Conservation (phyloP, 768 basidiomycete species). For the Rhodosporidiobolus odoratus region DNA sequence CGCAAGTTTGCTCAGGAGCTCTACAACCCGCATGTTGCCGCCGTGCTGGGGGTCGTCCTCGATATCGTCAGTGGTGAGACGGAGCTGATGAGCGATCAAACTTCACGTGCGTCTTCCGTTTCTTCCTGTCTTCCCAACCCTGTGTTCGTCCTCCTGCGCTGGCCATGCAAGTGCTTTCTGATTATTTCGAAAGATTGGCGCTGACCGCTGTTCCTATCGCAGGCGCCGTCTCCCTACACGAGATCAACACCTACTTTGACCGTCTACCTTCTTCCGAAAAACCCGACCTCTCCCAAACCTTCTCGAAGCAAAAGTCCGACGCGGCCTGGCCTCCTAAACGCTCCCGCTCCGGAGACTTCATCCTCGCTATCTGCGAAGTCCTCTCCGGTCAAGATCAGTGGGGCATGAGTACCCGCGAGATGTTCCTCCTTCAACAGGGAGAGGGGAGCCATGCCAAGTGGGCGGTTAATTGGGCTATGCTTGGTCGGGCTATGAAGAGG, state of each 20-base stretch:
- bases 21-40: slow-evolving; percentile 56
- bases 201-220: neutral
- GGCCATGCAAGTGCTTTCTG: too few species aligned
- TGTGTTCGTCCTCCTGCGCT: too few species aligned
- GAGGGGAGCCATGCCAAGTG: slow-evolving; percentile 32
- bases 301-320: slow-evolving; percentile 15
- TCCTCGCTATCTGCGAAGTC: slow-evolving; percentile 29
- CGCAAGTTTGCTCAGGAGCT: slow-evolving; percentile 69
- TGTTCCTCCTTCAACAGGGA: slow-evolving; percentile 20
- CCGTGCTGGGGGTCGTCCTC: slow-evolving; percentile 32
- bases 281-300: slow-evolving; percentile 30
- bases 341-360: slow-evolving; percentile 8
- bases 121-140: neutral
- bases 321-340: slow-evolving; percentile 15
- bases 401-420: slow-evolving; percentile 16
- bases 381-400: slow-evolving; percentile 27
- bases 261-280: slow-evolving; percentile 1
- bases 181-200: too few species aligned
- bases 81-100: slow-evolving; percentile 9
- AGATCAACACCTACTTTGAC: slow-evolving; percentile 37
- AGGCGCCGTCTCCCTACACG: slow-evolving; percentile 40
- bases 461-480: slow-evolving; percentile 65
- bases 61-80: slow-evolving; percentile 21
- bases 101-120: slow-evolving; percentile 13
- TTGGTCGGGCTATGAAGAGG: slow-evolving; percentile 62